phyloP scores from a whole-genome alignment of 2,329 filamentous ascomycete species.

The Diaporthe humulicola region DNA sequence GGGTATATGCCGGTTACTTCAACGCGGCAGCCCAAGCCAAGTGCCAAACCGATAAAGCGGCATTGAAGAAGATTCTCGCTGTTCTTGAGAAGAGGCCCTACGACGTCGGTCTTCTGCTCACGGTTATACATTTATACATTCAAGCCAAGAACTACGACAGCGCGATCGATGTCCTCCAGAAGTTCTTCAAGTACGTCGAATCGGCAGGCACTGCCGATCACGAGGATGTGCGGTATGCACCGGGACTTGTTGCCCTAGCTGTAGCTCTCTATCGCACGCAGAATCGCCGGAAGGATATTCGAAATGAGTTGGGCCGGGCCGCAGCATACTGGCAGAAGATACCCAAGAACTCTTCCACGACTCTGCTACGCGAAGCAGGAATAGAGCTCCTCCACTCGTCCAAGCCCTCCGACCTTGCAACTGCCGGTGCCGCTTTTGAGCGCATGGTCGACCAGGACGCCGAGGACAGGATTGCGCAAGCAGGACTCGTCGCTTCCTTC shows the following conservation, averaged over 20 bases:
- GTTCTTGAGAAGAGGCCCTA: conserved; percentile 80
- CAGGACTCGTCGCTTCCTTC: conserved; percentile 88
- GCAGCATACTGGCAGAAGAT: conserved; percentile 81
- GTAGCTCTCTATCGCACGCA: conserved; percentile 84
- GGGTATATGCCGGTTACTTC: conserved; percentile 58
- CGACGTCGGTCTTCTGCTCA: conserved; percentile 85
- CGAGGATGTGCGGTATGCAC: conserved; percentile 82
- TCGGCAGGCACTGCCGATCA: conserved; percentile 67
- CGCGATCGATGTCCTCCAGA: conserved; percentile 81
- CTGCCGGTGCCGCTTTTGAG: conserved; percentile 84
- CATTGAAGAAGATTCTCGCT: conserved; percentile 77
- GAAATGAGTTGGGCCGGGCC: conserved; percentile 81
- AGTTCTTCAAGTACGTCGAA: conserved; percentile 81
- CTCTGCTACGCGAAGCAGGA: conserved; percentile 84
- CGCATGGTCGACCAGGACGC: conserved; percentile 75
- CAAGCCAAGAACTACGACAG: conserved; percentile 77
- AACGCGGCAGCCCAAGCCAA: conserved; percentile 81
- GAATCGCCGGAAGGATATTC: conserved; percentile 79
- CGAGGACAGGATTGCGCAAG: conserved; percentile 78
- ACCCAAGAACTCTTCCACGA: conserved; percentile 48
- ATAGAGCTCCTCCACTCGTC: conserved; percentile 84
- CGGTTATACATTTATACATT: conserved; percentile 85
- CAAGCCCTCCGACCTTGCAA: conserved; percentile 73
- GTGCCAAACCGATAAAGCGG: conserved; percentile 73
- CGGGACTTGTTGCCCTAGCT: conserved; percentile 84